Evolutionary conservation across 202 grass and related monocot species (phyloP).

Genomic region (Schoenoplectus triqueter): DNA sequence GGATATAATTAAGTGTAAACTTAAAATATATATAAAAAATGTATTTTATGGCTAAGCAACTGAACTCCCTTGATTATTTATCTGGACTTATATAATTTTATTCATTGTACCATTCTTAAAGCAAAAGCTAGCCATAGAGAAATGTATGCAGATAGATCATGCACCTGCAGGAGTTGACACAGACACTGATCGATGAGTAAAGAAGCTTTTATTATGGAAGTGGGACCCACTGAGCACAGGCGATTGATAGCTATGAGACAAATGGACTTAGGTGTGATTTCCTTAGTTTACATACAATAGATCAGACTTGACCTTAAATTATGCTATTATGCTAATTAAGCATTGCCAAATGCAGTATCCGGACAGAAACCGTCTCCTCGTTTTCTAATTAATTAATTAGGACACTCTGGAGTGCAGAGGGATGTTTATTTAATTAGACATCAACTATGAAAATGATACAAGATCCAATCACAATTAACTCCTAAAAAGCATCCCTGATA

Average conservation of each 20-base stretch:
- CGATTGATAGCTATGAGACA: neutral
- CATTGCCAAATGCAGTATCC: conserved; percentile 1
- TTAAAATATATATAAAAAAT: no score
- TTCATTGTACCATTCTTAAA: neutral
- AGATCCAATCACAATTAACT: neutral
- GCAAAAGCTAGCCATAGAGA: neutral
- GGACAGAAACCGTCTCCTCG: neutral
- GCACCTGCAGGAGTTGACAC: neutral
- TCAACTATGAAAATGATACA: conserved; percentile 17
- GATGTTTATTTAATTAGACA: neutral
- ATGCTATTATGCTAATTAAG: neutral
- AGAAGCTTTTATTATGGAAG: neutral
- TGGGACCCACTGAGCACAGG: neutral
- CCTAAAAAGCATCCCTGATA: neutral
- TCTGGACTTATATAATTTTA: neutral
- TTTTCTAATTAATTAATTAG: neutral
- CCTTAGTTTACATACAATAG: neutral
- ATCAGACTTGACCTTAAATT: conserved; percentile 18
- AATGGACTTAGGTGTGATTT: neutral
- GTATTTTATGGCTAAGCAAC: no score
- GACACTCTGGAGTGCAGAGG: neutral
- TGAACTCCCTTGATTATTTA: no score
- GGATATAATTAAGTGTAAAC: no score
- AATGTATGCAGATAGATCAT: neutral
- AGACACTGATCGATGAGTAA: no score